Percentiles rank a stretch among this genome's conserved stretches.
Evolutionary conservation across 208 protist genomes (phyloP).

Genomic region (Pavlovales sp.): DNA sequence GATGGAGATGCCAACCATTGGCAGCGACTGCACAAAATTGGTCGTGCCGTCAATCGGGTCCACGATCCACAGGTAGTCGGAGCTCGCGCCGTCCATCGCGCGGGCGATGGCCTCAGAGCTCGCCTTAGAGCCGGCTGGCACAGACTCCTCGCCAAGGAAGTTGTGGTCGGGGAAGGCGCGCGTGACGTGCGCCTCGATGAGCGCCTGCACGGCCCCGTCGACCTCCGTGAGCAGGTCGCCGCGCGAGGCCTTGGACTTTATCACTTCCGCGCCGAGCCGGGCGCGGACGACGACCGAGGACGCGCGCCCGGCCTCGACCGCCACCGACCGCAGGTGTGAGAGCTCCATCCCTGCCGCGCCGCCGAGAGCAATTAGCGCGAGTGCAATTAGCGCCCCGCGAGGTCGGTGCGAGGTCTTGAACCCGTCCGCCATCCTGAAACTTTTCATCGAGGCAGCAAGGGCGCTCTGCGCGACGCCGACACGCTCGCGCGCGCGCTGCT

Average conservation of each 20-base stretch:
- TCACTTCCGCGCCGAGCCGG: neutral
- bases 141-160: neutral
- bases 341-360: too few relatives aligned
- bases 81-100: neutral
- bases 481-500: too few relatives aligned
- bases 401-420: too few relatives aligned
- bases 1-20: neutral
- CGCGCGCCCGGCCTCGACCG: neutral
- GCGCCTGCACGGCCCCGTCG: neutral
- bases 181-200: neutral
- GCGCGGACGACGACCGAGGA: neutral
- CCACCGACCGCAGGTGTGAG: neutral
- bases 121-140: neutral
- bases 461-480: too few relatives aligned
- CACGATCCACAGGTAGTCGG: conserved; percentile 15
- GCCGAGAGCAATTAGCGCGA: too few relatives aligned
- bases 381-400: too few relatives aligned
- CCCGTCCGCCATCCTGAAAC: too few relatives aligned
- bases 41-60: conserved; percentile 43
- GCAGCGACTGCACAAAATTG: conserved; percentile 11
- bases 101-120: neutral
- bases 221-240: conserved; percentile 1
- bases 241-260: neutral
- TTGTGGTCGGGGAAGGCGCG: neutral
- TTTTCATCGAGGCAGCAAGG: too few relatives aligned